Evolutionary conservation across 257 asterid species (phyloP), one percentile per base, ranked within the genome.

Genomic region (Nicotiana sylvestris): DNA sequence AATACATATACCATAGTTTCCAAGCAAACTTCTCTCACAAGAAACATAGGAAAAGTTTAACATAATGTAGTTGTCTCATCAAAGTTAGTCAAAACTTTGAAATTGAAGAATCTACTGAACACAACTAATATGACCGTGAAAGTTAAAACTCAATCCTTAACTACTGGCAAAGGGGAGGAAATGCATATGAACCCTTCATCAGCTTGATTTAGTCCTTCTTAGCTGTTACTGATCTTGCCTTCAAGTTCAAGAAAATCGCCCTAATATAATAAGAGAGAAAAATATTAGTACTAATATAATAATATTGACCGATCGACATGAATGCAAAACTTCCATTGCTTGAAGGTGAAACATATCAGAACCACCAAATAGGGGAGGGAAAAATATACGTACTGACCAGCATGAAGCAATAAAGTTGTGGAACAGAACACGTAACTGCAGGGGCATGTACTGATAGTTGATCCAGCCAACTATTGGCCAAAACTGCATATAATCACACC

Each of bases 391-490:
- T 49, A 53, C 87, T 81, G 9, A 87, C 89, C 89, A 87, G 83
- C 84, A 84, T 17, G 89, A 87, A 72, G 87, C 86, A 12, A 84
- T 82, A 67, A 82, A 58, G 81, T 85, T 87, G 84, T 87, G 89
- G 83, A 82, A 87, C 25, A 80, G 56, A 43, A 86, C 89, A 25
- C 89, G 87, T 55, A 87, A 82, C 25, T 84, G 87, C 82, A 84
- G n/a, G 12, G 89, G 89, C 89, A 86, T 82, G 77, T 86, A 86
- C 60, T 84, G 89, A 77, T 86, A 86, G 84, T 86, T 86, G 86
- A 86, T 86, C 89, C 89, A 86, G 9, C 89, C 87, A 53, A 86
- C 84, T 12, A 86, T 35, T 9, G 89, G 89, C 89, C 89, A 86
- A 79, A 86, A 86, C 87, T 86, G 84, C 67, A 30, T 21, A 29